Percentiles rank a stretch among this genome's conserved stretches.
phyloP scores from a whole-genome alignment of 495 filamentous ascomycete genomes.

The Terfezia claveryi region DNA sequence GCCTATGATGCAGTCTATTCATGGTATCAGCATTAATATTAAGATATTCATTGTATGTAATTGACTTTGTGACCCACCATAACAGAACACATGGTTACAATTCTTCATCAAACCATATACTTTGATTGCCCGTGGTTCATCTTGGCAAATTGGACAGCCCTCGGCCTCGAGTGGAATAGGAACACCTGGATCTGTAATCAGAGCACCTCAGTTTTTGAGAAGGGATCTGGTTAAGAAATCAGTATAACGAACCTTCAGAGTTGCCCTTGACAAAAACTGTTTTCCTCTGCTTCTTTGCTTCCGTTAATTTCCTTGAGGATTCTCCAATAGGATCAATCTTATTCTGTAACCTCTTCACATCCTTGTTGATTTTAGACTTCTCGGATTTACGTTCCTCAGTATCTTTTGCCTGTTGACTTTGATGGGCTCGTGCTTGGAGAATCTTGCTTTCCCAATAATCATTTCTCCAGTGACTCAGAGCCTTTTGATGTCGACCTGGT shows the following conservation, averaged over 20 bases:
- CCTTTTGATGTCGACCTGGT: neutral
- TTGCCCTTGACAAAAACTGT: too few species aligned
- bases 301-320: neutral
- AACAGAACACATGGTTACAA: neutral
- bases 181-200: too few species aligned
- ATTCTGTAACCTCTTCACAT: neutral
- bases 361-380: neutral
- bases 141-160: neutral
- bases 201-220: too few species aligned
- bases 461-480: neutral
- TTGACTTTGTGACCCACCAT: neutral
- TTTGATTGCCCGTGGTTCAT: neutral
- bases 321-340: neutral
- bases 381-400: too few species aligned
- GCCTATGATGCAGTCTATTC: neutral
- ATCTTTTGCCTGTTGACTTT: too few species aligned
- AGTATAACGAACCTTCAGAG: too few species aligned
- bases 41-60: too few species aligned
- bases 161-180: neutral
- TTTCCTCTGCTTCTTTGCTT: neutral
- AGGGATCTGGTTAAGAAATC: too few species aligned
- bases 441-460: too few species aligned
- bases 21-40: too few species aligned
- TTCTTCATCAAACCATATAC: neutral
- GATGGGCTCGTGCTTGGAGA: too few species aligned